A percentile compares a stretch with the other conserved stretches of the same genome.
These are phyloP conservation scores for Aspergillus nanangensis DNA, from an alignment of 495 filamentous ascomycete genomes.

Conservation along the genomic window DNA sequence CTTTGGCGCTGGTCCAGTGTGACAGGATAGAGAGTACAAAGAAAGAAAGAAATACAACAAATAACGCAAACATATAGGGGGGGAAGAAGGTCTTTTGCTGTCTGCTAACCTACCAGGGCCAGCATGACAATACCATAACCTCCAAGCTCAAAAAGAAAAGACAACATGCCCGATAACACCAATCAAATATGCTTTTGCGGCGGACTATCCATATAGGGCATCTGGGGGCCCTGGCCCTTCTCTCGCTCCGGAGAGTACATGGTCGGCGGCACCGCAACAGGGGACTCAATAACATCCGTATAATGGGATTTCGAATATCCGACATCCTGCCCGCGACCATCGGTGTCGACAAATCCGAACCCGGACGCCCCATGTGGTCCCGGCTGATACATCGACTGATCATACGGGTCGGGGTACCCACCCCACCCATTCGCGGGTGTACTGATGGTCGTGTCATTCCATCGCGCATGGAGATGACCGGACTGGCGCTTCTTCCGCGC, in stretches of 20 bases:
- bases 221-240: background rate
- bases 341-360: conserved; percentile 19
- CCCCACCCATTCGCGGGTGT: conserved; percentile 20
- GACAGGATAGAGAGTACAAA: too few species aligned
- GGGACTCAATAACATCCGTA: background rate
- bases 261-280: background rate
- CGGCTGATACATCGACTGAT: conserved; percentile 4
- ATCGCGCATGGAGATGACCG: conserved; percentile 22
- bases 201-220: background rate
- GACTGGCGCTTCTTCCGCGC: conserved; percentile 15
- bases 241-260: conserved; percentile 2
- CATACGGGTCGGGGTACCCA: conserved; percentile 6
- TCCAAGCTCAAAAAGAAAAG: too few species aligned
- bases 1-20: too few species aligned
- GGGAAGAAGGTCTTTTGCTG: too few species aligned
- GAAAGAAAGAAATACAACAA: too few species aligned
- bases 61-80: too few species aligned
- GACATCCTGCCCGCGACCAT: conserved; percentile 16
- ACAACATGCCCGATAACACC: background rate
- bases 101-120: too few species aligned
- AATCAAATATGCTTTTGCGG: background rate
- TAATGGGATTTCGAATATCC: conserved; percentile 7
- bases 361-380: conserved; percentile 14
- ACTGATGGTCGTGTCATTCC: conserved; percentile 22
- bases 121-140: too few species aligned